Percentiles rank a stretch among this genome's conserved stretches.
Evolutionary conservation across 148 eudicot genomes (phyloP).

Genomic region (Vaccinium corymbosum): DNA sequence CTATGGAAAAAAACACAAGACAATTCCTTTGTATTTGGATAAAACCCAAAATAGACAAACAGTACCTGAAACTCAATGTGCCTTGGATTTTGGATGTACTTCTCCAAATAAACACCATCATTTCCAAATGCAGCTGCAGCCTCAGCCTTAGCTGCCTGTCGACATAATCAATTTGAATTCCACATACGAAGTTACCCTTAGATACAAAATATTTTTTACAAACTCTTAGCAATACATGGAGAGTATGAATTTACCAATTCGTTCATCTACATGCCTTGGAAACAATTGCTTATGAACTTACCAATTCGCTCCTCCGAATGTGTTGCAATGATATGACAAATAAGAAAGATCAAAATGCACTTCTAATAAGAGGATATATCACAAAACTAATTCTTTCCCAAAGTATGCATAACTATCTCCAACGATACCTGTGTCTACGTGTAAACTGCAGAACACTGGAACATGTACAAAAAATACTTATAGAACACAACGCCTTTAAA

Average conservation of each 20-base stretch:
- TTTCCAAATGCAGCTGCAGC: conserved; percentile 99
- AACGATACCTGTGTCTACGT: neutral
- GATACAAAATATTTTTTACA: neutral
- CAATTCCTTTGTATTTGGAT: neutral
- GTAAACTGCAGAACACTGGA: neutral
- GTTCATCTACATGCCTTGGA: neutral
- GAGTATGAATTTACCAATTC: neutral
- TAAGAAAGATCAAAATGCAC: neutral
- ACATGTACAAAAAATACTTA: neutral
- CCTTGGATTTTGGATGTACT: conserved; percentile 85
- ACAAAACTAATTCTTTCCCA: neutral
- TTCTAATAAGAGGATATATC: neutral
- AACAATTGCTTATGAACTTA: neutral
- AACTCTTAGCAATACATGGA: neutral
- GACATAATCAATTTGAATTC: conserved; percentile 1
- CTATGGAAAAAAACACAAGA: neutral
- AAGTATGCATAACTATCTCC: neutral
- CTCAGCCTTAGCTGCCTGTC: conserved; percentile 94
- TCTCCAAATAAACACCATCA: conserved; percentile 97
- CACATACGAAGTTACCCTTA: neutral
- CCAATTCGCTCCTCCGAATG: neutral
- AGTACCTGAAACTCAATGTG: conserved; percentile 98
- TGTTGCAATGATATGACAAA: neutral
- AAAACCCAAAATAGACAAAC: neutral
- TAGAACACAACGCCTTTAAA: neutral